A percentile compares a stretch with the other conserved stretches of the same genome.
Evolutionary conservation across 331 rosid species (phyloP).

Genomic region (Spiraea crenata): DNA sequence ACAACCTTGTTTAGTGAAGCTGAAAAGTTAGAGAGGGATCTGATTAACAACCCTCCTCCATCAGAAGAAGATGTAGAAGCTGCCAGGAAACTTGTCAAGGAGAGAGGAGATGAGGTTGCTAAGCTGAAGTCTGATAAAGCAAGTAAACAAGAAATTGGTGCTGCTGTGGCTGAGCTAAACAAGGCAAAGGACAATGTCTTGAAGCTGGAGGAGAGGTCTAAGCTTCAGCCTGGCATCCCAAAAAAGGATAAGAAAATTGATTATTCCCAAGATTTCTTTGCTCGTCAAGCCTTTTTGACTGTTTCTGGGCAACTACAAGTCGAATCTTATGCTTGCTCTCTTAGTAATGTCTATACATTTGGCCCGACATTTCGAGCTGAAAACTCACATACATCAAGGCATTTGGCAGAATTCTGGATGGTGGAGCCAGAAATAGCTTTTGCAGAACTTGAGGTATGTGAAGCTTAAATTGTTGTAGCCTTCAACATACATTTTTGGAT

Average conservation of each 20-base stretch:
- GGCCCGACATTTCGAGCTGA: conserved; percentile 98
- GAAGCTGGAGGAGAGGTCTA: conserved; percentile 77
- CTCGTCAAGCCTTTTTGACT: conserved; percentile 93
- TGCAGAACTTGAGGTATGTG: conserved; percentile 76
- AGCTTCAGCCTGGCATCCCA: conserved; percentile 79
- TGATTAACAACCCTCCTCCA: conserved; percentile 76
- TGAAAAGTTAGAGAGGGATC: conserved; percentile 81
- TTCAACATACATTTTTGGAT: not conserved
- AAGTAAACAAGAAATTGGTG: conserved; percentile 53
- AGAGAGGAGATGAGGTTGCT: conserved; percentile 70
- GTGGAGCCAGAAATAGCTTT: conserved; percentile 98
- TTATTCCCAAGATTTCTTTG: conserved; percentile 78
- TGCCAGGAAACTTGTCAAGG: conserved; percentile 52
- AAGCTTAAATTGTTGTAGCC: not conserved
- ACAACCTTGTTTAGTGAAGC: conserved; percentile 82
- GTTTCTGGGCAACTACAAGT: conserved; percentile 99
- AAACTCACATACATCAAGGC: conserved; percentile 95
- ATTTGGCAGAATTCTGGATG: conserved; percentile 99
- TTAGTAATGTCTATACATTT: conserved; percentile 84
- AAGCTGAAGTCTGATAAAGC: conserved; percentile 75
- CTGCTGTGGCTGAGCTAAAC: conserved; percentile 68
- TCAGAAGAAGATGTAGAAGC: conserved; percentile 73
- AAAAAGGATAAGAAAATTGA: conserved; percentile 84
- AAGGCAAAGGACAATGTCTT: conserved; percentile 60
- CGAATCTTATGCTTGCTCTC: conserved; percentile 81